A percentile compares a stretch with the other conserved stretches of the same genome.
Evolutionary conservation across 495 filamentous ascomycete genomes (phyloP).

Genomic region (Xylaria castorea): DNA sequence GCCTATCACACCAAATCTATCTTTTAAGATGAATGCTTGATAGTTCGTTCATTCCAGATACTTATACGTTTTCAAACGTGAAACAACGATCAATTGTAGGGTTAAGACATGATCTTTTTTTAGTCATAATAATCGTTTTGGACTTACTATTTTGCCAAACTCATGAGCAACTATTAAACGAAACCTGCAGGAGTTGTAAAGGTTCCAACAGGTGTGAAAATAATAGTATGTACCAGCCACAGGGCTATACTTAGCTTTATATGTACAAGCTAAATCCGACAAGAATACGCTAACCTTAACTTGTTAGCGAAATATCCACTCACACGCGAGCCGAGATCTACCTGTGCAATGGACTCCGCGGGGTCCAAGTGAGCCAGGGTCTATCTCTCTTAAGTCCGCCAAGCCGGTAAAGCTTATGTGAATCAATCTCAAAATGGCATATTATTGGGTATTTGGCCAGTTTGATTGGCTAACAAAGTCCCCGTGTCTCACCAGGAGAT

Average conservation of each 20-base stretch:
- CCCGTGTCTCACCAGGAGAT: not conserved
- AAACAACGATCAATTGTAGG: too few species aligned
- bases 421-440: not conserved
- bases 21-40: not conserved
- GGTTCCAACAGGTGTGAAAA: too few species aligned
- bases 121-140: not conserved
- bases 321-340: too few species aligned
- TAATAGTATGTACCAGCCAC: too few species aligned
- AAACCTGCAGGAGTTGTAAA: not conserved
- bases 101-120: too few species aligned
- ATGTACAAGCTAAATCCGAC: too few species aligned
- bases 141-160: not conserved
- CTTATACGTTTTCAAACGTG: too few species aligned
- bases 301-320: too few species aligned
- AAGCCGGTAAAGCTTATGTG: not conserved
- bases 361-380: not conserved
- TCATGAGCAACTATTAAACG: not conserved
- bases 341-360: constrained; percentile 2
- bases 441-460: not conserved
- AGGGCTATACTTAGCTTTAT: too few species aligned
- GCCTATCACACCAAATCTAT: too few species aligned
- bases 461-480: constrained; percentile 12
- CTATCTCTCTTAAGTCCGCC: not conserved
- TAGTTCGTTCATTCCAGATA: too few species aligned
- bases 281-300: too few species aligned